Evolutionary conservation across 805 yeast genomes (phyloP).

Genomic region (Sugiyamaella floridensis): DNA sequence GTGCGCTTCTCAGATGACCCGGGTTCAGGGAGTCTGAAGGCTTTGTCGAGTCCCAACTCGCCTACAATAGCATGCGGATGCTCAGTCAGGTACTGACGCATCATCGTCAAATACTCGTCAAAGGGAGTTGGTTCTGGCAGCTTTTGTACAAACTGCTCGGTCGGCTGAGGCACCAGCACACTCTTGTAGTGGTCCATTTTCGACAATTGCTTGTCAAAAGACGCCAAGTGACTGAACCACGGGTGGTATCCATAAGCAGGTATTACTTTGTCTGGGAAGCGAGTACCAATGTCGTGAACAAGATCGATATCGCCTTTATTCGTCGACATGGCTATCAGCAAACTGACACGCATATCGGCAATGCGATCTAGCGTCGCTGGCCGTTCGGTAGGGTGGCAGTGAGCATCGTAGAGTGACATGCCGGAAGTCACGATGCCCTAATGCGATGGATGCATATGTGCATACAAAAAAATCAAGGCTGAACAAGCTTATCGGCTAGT

Average conservation of each 20-base stretch:
- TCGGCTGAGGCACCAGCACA: constrained; percentile 41
- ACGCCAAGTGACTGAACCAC: constrained; percentile 73
- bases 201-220: constrained; percentile 24
- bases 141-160: constrained; percentile 32
- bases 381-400: constrained; percentile 36
- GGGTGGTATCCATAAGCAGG: constrained; percentile 69
- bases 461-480: neutral
- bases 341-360: constrained; percentile 14
- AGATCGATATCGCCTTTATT: constrained; percentile 29
- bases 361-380: constrained; percentile 19
- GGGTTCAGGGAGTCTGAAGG: constrained; percentile 61
- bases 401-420: constrained; percentile 29
- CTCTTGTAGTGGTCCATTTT: constrained; percentile 45
- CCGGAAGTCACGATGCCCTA: neutral
- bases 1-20: constrained; percentile 23
- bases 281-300: constrained; percentile 26
- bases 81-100: constrained; percentile 31
- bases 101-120: constrained; percentile 28
- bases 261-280: constrained; percentile 25
- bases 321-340: constrained; percentile 33
- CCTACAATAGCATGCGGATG: constrained; percentile 54
- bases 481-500: neutral
- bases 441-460: neutral
- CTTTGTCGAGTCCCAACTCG: constrained; percentile 84
- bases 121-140: constrained; percentile 60